A percentile compares a stretch with the other conserved stretches of the same genome.
Evolutionary conservation across 768 basidiomycete genomes (phyloP).

Genomic region (Xerocomellus chrysenteron): DNA sequence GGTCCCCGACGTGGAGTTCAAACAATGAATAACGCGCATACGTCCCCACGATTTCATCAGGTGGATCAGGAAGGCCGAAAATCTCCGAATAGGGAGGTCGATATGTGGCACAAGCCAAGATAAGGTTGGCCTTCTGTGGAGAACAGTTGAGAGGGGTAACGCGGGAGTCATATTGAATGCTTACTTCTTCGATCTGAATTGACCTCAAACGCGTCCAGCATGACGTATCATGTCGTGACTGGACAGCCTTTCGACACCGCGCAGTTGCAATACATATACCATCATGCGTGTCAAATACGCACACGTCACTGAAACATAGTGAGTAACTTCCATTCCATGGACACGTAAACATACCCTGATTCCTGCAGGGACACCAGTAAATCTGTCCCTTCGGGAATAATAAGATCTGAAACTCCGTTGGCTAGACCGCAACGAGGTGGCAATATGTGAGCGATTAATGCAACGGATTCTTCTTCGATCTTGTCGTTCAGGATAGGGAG

Average conservation of each 20-base stretch:
- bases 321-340: conserved; percentile 1
- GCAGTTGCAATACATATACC: conserved; percentile 36
- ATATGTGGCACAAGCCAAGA: conserved; percentile 48
- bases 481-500: conserved; percentile 13
- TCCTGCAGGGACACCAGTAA: conserved; percentile 57
- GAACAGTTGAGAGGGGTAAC: background rate
- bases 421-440: conserved; percentile 43
- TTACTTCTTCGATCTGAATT: conserved; percentile 22
- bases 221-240: conserved; percentile 7
- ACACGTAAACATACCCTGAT: conserved; percentile 51
- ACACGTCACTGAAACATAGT: conserved; percentile 45
- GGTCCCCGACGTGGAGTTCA: conserved; percentile 26
- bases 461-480: conserved; percentile 16
- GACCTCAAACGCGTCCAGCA: conserved; percentile 24
- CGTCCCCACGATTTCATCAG: conserved; percentile 4
- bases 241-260: conserved; percentile 9
- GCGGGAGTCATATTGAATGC: background rate
- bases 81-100: conserved; percentile 17
- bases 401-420: conserved; percentile 46
- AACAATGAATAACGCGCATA: conserved; percentile 22
- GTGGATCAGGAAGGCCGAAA: conserved; percentile 22
- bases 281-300: conserved; percentile 54
- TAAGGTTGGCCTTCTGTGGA: conserved; percentile 25
- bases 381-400: conserved; percentile 41
- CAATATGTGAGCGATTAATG: conserved; percentile 39